A percentile compares a stretch with the other conserved stretches of the same genome.
phyloP scores from a whole-genome alignment of 208 protist genomes.

The Trypanosomatidae sp. region DNA sequence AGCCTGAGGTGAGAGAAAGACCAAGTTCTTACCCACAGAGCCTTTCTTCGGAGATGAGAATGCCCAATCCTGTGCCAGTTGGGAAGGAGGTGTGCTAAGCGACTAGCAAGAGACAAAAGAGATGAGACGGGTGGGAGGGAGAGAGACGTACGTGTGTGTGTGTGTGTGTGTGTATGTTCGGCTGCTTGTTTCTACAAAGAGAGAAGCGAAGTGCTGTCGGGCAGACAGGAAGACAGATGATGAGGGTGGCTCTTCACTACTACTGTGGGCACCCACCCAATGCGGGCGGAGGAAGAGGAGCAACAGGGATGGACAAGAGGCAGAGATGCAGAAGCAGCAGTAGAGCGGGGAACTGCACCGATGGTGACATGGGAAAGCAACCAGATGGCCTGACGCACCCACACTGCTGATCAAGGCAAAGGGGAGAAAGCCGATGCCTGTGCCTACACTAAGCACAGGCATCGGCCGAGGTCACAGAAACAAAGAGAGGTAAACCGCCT shows the following conservation, averaged over 20 bases:
- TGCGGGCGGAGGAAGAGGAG: not conserved
- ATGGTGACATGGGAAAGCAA: not conserved
- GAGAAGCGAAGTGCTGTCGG: not conserved
- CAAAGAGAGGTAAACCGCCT: not conserved
- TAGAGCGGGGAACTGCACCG: not conserved
- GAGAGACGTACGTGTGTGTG: not conserved
- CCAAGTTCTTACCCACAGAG: not conserved
- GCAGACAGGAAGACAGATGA: not conserved
- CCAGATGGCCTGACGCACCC: not conserved
- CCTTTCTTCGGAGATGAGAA: not conserved
- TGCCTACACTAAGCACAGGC: not conserved
- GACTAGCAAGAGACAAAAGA: not conserved
- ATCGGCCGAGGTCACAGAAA: not conserved
- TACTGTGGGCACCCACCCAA: not conserved
- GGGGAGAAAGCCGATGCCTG: not conserved
- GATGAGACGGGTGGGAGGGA: not conserved
- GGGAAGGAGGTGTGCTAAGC: not conserved
- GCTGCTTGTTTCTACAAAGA: not conserved
- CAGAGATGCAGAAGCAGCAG: not conserved
- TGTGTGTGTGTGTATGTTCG: too few relatives aligned
- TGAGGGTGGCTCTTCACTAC: not conserved
- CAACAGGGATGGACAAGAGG: not conserved
- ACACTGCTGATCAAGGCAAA: conserved; percentile 3
- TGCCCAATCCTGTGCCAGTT: not conserved
- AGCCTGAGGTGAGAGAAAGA: not conserved